Evolutionary conservation across 345 rosid genomes (phyloP).

Genomic region (Iberis pinnata): DNA sequence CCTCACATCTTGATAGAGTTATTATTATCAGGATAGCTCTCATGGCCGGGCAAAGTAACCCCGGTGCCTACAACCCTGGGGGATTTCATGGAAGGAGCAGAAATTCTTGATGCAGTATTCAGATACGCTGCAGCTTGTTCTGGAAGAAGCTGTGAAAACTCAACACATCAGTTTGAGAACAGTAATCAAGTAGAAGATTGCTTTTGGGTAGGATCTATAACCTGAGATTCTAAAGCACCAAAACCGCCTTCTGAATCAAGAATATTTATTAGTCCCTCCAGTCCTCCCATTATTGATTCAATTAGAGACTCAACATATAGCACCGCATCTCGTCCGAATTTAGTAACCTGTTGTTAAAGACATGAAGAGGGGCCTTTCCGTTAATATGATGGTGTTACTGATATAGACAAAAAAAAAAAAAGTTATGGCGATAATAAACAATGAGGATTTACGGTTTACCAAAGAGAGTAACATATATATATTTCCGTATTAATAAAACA

Average conservation of each 20-base stretch:
- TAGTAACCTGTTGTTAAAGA: constrained; percentile 61
- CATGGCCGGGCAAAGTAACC: constrained; percentile 88
- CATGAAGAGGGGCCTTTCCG: constrained; percentile 10
- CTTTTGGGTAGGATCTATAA: constrained; percentile 20
- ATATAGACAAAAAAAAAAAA: background rate
- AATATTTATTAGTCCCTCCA: constrained; percentile 95
- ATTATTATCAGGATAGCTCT: constrained; percentile 89
- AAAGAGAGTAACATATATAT: background rate
- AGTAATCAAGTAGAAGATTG: constrained; percentile 7
- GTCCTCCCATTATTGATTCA: constrained; percentile 97
- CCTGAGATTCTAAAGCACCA: constrained; percentile 97
- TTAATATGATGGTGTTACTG: constrained; percentile 3
- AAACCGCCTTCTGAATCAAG: constrained; percentile 99
- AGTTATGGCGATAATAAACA: background rate
- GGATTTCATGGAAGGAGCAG: constrained; percentile 66
- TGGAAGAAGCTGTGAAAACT: constrained; percentile 78
- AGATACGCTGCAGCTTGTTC: constrained; percentile 94
- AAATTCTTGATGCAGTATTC: constrained; percentile 60
- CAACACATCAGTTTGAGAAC: constrained; percentile 24
- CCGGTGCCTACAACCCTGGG: constrained; percentile 62
- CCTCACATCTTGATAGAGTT: constrained; percentile 83
- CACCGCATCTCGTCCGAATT: constrained; percentile 93
- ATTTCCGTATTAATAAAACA: background rate
- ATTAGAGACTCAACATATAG: constrained; percentile 94
- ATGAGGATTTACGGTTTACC: constrained; percentile 8